A percentile compares a stretch with the other conserved stretches of the same genome.
Evolutionary conservation across 768 basidiomycete species (phyloP).

Genomic region (Amylocystis lapponica): DNA sequence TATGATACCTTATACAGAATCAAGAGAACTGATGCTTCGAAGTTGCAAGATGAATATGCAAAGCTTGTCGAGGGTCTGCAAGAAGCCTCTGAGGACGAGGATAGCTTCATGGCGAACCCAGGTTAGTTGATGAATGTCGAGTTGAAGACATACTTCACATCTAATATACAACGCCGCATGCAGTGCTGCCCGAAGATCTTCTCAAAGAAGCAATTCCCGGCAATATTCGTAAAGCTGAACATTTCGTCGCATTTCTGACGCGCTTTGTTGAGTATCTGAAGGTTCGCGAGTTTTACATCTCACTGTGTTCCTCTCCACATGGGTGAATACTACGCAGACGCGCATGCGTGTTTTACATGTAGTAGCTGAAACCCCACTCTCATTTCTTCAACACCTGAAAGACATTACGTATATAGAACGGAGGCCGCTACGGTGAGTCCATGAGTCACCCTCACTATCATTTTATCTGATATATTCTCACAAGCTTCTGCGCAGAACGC

Average conservation of each 20-base stretch:
- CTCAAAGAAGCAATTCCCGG: conserved; percentile 94
- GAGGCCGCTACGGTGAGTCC: conserved; percentile 77
- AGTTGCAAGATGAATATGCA: conserved; percentile 94
- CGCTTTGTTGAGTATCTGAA: conserved; percentile 98
- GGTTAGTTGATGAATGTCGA: conserved; percentile 37
- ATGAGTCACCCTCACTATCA: too few relatives aligned
- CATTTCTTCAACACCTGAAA: conserved; percentile 95
- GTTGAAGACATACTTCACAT: not conserved
- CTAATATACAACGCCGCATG: conserved; percentile 4
- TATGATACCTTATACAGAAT: conserved; percentile 59
- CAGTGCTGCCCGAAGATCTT: conserved; percentile 91
- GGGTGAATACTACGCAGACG: conserved; percentile 47
- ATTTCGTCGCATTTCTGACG: conserved; percentile 97
- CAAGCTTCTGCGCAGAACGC: conserved; percentile 93
- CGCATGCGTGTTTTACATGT: conserved; percentile 99
- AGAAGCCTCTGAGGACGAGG: conserved; percentile 69
- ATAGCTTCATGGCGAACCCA: conserved; percentile 86
- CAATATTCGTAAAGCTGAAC: conserved; percentile 97
- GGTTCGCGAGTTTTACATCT: conserved; percentile 36
- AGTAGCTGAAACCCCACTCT: conserved; percentile 95
- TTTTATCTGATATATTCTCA: conserved; percentile 3
- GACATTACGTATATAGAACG: conserved; percentile 98
- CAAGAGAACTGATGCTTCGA: conserved; percentile 87
- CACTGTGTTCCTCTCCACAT: not conserved
- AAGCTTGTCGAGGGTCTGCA: conserved; percentile 92